Base-by-base conservation (phyloP, 345 rosid species). In the Cardiospermum halicacabum region DNA sequence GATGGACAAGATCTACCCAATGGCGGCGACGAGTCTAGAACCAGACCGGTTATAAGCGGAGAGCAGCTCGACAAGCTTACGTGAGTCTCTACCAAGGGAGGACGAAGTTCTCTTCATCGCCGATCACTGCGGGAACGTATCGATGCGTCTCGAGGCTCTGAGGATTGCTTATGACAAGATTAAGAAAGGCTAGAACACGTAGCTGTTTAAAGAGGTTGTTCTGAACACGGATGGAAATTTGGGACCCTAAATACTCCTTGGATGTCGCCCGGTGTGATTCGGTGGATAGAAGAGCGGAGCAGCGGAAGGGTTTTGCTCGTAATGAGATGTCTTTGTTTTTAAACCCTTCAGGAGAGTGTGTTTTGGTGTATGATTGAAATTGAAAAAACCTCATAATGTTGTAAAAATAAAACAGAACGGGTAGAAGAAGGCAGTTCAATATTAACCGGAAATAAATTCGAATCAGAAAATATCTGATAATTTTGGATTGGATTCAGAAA, bases 141-240 rank as follows among this genome's bases (percentile, higher is more conserved):
- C 76, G 82, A 84, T 91, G 88, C 84, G 85, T 79, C 60, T 82
- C 45, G 99, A 95, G 69, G 97, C 98, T 19, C 73, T 95, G 24
- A 76, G 92, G 70, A 89, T 95, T 90, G 98, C 98, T 24, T 89
- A 89, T 59, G 99, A 95, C 10, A 96, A 91, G 77, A 81, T 86
- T 72, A 95, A 89, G 78, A 89, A 83, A 62, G 96, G 98, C n/a
- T 96, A 91, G 90, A 87, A 91, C 78, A 85, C 96, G 25, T 90
- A 78, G 80, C 72, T 87, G 36, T 88, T 84, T 49, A 82, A 90
- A 45, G 99, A 95, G 28, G 89, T 89, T 11, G 96, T 82, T 43
- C 78, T 57, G 63, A 91, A 75, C 82, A 83, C 91, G 39, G 78
- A 71, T 11, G 96, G 97, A 30, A 79, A 75, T 53, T 74, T 91